A percentile compares a stretch with the other conserved stretches of the same genome.
Evolutionary conservation across 2,329 filamentous ascomycete genomes (phyloP).

Genomic region (Aurifilum marmelostoma): DNA sequence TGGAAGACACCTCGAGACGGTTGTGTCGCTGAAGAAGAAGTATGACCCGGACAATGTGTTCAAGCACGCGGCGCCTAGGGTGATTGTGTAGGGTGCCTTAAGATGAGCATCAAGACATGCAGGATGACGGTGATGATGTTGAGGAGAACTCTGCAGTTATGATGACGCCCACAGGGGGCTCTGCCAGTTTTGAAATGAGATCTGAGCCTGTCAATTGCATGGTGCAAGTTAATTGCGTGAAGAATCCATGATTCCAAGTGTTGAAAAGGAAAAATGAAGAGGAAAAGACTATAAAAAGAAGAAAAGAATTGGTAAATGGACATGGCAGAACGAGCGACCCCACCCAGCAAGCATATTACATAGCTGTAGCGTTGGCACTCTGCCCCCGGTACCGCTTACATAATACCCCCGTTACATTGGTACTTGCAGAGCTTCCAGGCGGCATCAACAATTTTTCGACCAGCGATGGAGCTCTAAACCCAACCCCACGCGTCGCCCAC

Average conservation of each 20-base stretch:
- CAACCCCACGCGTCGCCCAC: constrained; percentile 15
- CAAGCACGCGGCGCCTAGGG: constrained; percentile 26
- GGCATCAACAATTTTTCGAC: constrained; percentile 19
- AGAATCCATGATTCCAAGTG: background rate
- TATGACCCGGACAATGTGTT: constrained; percentile 44
- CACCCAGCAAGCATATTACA: background rate
- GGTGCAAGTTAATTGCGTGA: background rate
- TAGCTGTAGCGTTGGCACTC: background rate
- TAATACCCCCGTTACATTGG: constrained; percentile 4
- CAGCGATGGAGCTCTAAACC: constrained; percentile 8
- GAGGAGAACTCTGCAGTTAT: background rate
- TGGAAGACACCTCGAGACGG: constrained; percentile 34
- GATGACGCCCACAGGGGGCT: background rate
- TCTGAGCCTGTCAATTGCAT: background rate
- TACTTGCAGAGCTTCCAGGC: constrained; percentile 11
- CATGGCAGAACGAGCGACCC: background rate
- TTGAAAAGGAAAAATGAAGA: background rate
- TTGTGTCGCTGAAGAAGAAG: constrained; percentile 37
- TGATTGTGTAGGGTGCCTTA: background rate
- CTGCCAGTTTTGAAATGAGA: no score
- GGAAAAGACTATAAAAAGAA: background rate
- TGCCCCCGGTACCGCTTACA: background rate
- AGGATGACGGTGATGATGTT: background rate
- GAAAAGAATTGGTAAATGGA: no score
- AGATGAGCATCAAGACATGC: background rate